These are phyloP conservation scores for Saccharomyces uvarum DNA, from an alignment of 1,139 yeast genomes.

Conservation along the genomic window DNA sequence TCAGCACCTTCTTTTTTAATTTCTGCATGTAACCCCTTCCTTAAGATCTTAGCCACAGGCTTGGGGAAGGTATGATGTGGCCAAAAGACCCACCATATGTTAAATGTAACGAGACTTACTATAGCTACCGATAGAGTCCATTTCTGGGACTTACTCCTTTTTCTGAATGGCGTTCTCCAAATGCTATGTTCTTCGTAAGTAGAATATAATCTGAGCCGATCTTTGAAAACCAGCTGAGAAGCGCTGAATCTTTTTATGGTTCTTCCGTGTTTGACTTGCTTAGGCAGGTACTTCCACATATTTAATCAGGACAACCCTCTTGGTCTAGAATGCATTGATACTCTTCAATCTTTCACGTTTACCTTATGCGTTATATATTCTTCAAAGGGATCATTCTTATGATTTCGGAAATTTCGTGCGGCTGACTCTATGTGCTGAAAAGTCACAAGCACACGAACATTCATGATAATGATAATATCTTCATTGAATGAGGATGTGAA, in stretches of 20 bases:
- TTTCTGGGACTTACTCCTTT: not conserved
- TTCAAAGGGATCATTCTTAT: not conserved
- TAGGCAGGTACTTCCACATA: not conserved
- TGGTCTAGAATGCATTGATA: not conserved
- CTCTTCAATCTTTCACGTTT: not conserved
- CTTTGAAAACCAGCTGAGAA: not conserved
- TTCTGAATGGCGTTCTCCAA: not conserved
- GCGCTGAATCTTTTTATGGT: not conserved
- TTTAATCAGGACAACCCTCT: not conserved
- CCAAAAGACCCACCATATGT: constrained; percentile 50
- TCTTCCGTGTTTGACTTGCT: not conserved
- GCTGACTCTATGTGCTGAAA: not conserved
- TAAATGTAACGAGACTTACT: constrained; percentile 23
- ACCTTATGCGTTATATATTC: not conserved
- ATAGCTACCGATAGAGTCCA: constrained; percentile 13
- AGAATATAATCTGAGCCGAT: not conserved
- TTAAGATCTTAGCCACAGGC: constrained; percentile 51
- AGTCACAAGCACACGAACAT: no score
- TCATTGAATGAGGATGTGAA: no score
- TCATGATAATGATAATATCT: no score
- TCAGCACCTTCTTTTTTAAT: constrained; percentile 54
- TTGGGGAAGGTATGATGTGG: constrained; percentile 50
- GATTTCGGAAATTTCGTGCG: not conserved
- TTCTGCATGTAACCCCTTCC: constrained; percentile 82
- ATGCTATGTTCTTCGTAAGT: not conserved